These are phyloP conservation scores for Ceratobasidium sp. DNA, from an alignment of 1,284 basidiomycete species.

Conservation along the genomic window DNA sequence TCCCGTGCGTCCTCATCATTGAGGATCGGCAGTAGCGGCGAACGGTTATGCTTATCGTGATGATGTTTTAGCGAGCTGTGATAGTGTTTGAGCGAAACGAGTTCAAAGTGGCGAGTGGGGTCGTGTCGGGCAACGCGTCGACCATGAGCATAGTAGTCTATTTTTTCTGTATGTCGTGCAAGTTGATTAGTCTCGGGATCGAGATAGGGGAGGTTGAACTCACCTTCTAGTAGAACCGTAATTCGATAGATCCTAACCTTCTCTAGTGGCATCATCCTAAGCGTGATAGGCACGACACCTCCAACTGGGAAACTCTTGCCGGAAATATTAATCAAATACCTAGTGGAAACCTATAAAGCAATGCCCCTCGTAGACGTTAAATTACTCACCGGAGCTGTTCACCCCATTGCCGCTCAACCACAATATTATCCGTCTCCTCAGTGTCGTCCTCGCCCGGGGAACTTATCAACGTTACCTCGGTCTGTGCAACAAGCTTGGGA, in stretches of 20 bases:
- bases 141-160: slow-evolving; percentile 81
- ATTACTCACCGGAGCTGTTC: slow-evolving; percentile 72
- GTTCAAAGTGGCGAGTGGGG: slow-evolving; percentile 69
- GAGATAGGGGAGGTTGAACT: slow-evolving; percentile 48
- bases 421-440: slow-evolving; percentile 83
- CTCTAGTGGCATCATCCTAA: slow-evolving; percentile 85
- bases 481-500: slow-evolving; percentile 73
- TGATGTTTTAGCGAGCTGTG: slow-evolving; percentile 56
- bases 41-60: slow-evolving; percentile 57
- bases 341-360: not conserved
- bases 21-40: slow-evolving; percentile 64
- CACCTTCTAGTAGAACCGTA: slow-evolving; percentile 85
- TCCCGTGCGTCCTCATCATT: slow-evolving; percentile 55
- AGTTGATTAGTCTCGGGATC: slow-evolving; percentile 9
- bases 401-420: slow-evolving; percentile 94
- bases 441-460: slow-evolving; percentile 74
- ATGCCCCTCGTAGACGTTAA: slow-evolving; percentile 57
- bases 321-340: slow-evolving; percentile 74
- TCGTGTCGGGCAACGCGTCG: slow-evolving; percentile 81
- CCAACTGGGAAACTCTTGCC: slow-evolving; percentile 88
- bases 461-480: slow-evolving; percentile 82
- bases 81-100: slow-evolving; percentile 72
- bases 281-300: slow-evolving; percentile 80
- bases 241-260: slow-evolving; percentile 88
- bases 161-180: slow-evolving; percentile 65